These are phyloP conservation scores for Rhizophagus prolifer DNA, from an alignment of 192 early-diverging fungal species.

Conservation along the genomic window DNA sequence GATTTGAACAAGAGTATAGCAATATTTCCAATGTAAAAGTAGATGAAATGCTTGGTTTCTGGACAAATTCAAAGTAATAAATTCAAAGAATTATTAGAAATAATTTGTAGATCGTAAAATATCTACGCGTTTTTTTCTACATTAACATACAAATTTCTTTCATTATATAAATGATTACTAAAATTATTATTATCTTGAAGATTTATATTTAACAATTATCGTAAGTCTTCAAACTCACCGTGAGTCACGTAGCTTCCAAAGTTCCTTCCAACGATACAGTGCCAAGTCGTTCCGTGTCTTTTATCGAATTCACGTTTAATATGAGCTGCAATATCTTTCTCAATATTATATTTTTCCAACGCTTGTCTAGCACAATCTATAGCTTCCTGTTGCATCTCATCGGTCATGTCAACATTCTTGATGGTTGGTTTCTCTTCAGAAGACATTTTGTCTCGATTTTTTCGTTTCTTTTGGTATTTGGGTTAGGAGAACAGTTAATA, in stretches of 20 bases:
- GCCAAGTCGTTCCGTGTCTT: constrained; percentile 97
- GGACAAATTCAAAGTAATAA: background rate
- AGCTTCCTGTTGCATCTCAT: constrained; percentile 94
- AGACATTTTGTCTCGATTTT: background rate
- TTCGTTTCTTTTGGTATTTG: background rate
- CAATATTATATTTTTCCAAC: constrained; percentile 90
- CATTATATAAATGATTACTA: too few species aligned
- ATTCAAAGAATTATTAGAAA: background rate
- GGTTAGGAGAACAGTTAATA: background rate
- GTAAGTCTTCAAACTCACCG: constrained; percentile 45
- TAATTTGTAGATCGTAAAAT: background rate
- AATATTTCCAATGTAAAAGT: constrained; percentile 95
- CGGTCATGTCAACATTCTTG: constrained; percentile 98
- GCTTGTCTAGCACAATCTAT: constrained; percentile 84
- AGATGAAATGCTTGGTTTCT: constrained; percentile 94
- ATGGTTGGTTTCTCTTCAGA: constrained; percentile 83
- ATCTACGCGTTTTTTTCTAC: background rate
- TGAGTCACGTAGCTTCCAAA: constrained; percentile 99
- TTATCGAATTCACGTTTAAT: constrained; percentile 99
- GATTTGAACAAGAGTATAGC: constrained; percentile 96
- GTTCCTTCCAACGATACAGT: constrained; percentile 97
- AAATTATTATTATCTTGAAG: too few species aligned
- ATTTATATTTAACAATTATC: too few species aligned
- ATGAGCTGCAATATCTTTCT: constrained; percentile 97
- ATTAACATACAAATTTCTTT: too few species aligned